These are phyloP conservation scores for Talaromyces sp. DNA, from an alignment of 2,329 filamentous ascomycete genomes.

Conservation along the genomic window DNA sequence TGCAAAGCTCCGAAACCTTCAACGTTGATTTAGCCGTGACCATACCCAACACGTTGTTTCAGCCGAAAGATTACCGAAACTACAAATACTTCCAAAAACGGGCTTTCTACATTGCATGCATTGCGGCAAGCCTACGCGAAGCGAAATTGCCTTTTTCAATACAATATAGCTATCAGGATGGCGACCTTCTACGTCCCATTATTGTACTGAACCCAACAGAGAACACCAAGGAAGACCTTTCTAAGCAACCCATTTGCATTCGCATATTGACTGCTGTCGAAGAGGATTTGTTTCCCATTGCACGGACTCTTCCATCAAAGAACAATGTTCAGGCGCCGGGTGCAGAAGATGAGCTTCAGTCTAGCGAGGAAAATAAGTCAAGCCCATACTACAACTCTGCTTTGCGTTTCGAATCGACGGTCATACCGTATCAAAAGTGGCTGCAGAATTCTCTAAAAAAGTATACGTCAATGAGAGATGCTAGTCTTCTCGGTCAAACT, in stretches of 20 bases:
- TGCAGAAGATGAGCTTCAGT: conserved; percentile 26
- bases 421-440: conserved; percentile 68
- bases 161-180: conserved; percentile 62
- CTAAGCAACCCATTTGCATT: conserved; percentile 52
- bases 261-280: conserved; percentile 72
- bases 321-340: conserved; percentile 60
- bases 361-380: conserved; percentile 41
- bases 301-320: conserved; percentile 65
- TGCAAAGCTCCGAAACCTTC: conserved; percentile 51
- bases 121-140: conserved; percentile 65
- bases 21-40: conserved; percentile 78
- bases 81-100: conserved; percentile 92
- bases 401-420: conserved; percentile 69
- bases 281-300: conserved; percentile 61
- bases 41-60: conserved; percentile 74
- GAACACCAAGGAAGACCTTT: conserved; percentile 33
- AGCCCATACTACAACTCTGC: conserved; percentile 89
- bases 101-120: conserved; percentile 81
- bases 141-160: conserved; percentile 53
- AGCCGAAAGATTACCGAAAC: conserved; percentile 91
- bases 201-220: conserved; percentile 42
- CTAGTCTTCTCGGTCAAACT: conserved; percentile 75
- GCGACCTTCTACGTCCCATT: conserved; percentile 72
- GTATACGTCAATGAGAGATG: conserved; percentile 71
- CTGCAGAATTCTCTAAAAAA: conserved; percentile 64